These are phyloP conservation scores for Clarireedia monteithiana DNA, from an alignment of 2,329 filamentous ascomycete species.

Conservation along the genomic window DNA sequence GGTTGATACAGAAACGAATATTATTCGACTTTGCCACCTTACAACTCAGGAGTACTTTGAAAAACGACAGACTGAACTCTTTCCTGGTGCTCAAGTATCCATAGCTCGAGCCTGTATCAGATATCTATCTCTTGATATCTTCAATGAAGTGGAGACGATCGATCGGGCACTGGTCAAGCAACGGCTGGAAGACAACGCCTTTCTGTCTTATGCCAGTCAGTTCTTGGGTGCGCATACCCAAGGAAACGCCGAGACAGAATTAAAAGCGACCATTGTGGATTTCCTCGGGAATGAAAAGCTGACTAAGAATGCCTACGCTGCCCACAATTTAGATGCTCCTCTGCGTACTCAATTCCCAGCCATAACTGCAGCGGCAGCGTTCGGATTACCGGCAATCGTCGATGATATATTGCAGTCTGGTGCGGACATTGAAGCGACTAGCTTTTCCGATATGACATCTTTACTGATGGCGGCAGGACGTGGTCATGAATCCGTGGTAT, in stretches of 20 bases:
- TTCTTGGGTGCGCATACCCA: constrained; percentile 30
- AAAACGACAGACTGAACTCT: background rate
- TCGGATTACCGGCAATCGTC: background rate
- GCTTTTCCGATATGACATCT: background rate
- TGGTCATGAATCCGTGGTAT: background rate
- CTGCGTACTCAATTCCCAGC: background rate
- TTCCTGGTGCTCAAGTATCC: constrained; percentile 8
- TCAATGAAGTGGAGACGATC: constrained; percentile 13
- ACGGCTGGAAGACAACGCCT: constrained; percentile 16
- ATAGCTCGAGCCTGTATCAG: constrained; percentile 17
- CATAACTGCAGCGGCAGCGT: background rate
- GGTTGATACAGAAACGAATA: constrained; percentile 21
- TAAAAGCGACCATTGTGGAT: background rate
- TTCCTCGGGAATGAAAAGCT: background rate
- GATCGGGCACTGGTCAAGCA: background rate
- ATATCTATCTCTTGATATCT: constrained; percentile 23
- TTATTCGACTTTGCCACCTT: constrained; percentile 23
- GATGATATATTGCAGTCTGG: background rate
- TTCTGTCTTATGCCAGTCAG: constrained; percentile 28
- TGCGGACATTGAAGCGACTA: background rate
- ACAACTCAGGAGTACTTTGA: constrained; percentile 25
- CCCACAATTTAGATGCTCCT: background rate
- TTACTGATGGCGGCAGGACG: background rate
- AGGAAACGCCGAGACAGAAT: background rate
- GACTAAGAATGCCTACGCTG: background rate